A percentile compares a stretch with the other conserved stretches of the same genome.
Conservation (phyloP, 108 stramenopile species). For the Pinguiococcus pyrenoidosus region DNA sequence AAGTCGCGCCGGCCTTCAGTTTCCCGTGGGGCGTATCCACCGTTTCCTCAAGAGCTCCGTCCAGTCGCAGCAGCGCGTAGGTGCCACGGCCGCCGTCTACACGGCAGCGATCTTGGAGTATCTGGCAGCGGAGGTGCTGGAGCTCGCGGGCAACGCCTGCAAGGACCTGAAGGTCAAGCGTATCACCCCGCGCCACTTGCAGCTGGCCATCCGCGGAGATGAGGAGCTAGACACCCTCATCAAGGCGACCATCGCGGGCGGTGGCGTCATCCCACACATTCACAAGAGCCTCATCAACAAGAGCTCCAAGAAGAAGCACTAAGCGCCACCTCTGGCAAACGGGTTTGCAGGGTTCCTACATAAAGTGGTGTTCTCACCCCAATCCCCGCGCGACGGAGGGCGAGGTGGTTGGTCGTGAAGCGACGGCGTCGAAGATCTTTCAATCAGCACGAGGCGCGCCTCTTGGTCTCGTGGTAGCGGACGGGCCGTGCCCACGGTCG, state of each 20-base stretch:
- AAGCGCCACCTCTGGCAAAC: too few species aligned
- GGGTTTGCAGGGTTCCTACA: too few species aligned
- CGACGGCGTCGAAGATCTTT: too few species aligned
- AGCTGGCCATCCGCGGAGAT: conserved; percentile 97
- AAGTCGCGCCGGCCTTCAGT: conserved; percentile 24
- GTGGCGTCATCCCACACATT: conserved; percentile 99
- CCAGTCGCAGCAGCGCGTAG: conserved; percentile 81
- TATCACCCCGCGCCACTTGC: conserved; percentile 98
- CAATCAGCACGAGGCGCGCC: too few species aligned
- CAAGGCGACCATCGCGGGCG: conserved; percentile 99
- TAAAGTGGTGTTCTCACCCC: too few species aligned
- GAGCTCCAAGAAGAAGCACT: conserved; percentile 68
- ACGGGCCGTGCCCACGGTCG: too few species aligned
- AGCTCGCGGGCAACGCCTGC: conserved; percentile 95
- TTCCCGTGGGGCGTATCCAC: conserved; percentile 98
- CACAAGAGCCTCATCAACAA: conserved; percentile 99
- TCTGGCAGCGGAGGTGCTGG: conserved; percentile 95
- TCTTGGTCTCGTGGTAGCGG: too few species aligned
- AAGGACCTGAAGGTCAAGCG: conserved; percentile 99
- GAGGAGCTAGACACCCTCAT: conserved; percentile 96
- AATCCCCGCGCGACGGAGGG: too few species aligned
- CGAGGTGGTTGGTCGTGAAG: too few species aligned
- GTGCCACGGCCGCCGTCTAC: conserved; percentile 98
- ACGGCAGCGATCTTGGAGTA: conserved; percentile 98
- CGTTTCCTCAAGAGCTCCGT: conserved; percentile 94